Conservation (phyloP, 2,329 filamentous ascomycete species). For the Sphaerulina populicola region DNA sequence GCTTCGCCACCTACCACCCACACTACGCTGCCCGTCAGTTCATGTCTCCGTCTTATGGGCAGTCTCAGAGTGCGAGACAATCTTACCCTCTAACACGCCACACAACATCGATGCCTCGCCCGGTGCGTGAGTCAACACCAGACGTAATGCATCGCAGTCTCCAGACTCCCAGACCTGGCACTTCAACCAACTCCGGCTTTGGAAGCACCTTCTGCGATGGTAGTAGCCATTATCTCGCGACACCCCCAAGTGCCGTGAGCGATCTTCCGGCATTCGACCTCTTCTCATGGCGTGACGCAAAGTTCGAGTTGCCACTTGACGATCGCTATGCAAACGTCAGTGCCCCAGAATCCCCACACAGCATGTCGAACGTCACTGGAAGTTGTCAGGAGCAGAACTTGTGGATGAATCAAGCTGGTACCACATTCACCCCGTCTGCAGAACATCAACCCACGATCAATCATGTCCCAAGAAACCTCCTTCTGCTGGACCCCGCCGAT, state of each 20-base stretch:
- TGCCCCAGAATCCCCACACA: background rate
- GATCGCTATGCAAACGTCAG: background rate
- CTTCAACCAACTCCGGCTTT: background rate
- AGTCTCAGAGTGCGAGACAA: background rate
- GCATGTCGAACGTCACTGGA: background rate
- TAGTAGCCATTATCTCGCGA: constrained; percentile 1
- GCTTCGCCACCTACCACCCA: background rate
- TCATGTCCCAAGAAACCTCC: background rate
- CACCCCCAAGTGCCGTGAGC: background rate
- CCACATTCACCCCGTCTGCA: background rate
- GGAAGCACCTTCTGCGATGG: background rate
- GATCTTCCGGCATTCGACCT: background rate
- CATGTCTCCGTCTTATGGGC: background rate
- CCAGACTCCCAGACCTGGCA: background rate
- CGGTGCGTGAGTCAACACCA: background rate
- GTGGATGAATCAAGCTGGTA: background rate
- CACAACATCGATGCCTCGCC: background rate
- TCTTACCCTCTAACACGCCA: background rate
- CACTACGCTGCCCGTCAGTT: background rate
- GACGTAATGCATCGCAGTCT: background rate
- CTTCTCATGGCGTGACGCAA: background rate
- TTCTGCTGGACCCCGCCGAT: background rate
- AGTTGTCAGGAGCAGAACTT: background rate
- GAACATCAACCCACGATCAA: background rate
- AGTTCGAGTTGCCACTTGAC: background rate